Base-by-base conservation (phyloP, 1,139 yeast species). In the Schwanniomyces etchellsii region DNA sequence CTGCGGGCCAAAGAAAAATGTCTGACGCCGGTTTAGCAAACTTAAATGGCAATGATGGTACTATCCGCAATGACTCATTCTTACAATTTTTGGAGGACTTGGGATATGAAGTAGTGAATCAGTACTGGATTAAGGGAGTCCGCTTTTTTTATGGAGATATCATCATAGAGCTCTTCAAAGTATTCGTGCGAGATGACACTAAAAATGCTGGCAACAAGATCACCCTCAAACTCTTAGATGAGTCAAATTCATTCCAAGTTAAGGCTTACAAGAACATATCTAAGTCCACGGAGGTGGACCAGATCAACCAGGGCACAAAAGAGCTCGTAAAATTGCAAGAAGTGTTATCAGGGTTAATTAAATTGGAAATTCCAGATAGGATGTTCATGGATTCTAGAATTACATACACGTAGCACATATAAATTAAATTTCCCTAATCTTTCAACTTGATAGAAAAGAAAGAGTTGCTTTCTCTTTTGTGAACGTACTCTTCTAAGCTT, bases 361-460 rank as follows among this genome's bases (percentile, higher is more conserved):
- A 77, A 30, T 62, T 88, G 31, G 74, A 65, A 24, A 72, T 82
- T 24, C 95, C 95, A 2, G 94, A 84, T 48, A 64, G 96, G 42
- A 77, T 74, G 52, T 66, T 68, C 26, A 84, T 86, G 85, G 96
- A 88, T 52, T 73, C 88, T 3, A 66, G 95, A 44, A 63, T 57
- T 14, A 75, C 38, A 55, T 34, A 36, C 26, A 35, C 33, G 29
- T 35, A 32, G 20, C 7, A 23, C n/a, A n/a, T 18, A 18, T n/a
- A 18, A 18, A n/a, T 18, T 7, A 18, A 18, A 18, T 7, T 7
- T 18, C 9, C 7, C n/a, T 18, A 18, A 7, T 7, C 9, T n/a
- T 18, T 18, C n/a, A n/a, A 18, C 21, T 18, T 7, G n/a, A 18
- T 18, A 7, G 7, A 7, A 7, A 18, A 7, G 21, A 7, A 7